phyloP scores from a whole-genome alignment of 2,329 filamentous ascomycete genomes.

The Chrysoporthe cubensis region DNA sequence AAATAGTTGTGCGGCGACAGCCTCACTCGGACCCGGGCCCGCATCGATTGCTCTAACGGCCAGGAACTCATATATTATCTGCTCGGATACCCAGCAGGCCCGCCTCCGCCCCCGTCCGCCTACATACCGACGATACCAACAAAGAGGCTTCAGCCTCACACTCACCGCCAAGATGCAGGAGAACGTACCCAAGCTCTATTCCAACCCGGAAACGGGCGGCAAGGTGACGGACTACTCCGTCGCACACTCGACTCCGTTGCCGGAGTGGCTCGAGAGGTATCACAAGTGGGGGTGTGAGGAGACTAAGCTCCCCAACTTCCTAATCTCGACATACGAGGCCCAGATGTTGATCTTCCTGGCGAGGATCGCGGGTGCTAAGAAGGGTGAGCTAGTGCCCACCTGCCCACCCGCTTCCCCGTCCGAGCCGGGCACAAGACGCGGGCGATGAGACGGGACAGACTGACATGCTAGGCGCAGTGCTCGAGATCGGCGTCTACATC shows the following conservation, averaged over 20 bases:
- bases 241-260: conserved; percentile 46
- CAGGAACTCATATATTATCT: neutral
- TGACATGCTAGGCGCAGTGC: conserved; percentile 38
- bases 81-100: neutral
- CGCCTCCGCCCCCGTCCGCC: neutral
- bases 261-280: conserved; percentile 47
- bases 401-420: neutral
- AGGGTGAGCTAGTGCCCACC: conserved; percentile 23
- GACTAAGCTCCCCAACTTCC: conserved; percentile 29
- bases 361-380: conserved; percentile 42
- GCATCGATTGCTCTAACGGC: neutral
- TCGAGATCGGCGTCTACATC: conserved; percentile 54
- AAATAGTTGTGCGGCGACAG: neutral
- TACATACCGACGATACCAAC: neutral
- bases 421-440: too few relatives aligned
- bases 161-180: conserved; percentile 41
- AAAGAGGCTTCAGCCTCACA: neutral
- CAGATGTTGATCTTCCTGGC: conserved; percentile 43
- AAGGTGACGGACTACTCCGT: conserved; percentile 47
- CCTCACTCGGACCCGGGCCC: neutral
- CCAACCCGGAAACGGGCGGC: conserved; percentile 45
- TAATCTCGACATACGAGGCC: conserved; percentile 35
- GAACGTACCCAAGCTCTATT: conserved; percentile 45
- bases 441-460: too few relatives aligned
- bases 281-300: conserved; percentile 39